Evolutionary conservation across 306 rosid species (phyloP), one percentile per base, ranked within the genome.

Genomic region (Psophocarpus tetragonolobus): DNA sequence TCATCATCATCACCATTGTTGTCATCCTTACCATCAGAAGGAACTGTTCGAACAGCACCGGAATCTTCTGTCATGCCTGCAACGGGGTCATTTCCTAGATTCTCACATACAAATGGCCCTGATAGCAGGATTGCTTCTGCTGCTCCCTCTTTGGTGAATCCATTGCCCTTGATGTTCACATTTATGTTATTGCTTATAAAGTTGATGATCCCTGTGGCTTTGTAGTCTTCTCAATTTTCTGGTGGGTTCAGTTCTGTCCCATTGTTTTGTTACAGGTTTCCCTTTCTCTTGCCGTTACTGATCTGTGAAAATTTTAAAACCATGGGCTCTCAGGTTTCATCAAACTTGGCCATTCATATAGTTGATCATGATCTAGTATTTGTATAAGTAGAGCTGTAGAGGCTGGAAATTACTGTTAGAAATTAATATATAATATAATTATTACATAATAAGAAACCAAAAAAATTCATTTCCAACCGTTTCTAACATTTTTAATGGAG

Each of bases 21-120:
- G 9, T 14, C 6, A 54, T 27, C 65, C 5, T 2, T 20, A 1
- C 63, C 64, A 68, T 85, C 85, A 3, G 90, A 83, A 17, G 88
- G 88, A 38, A 13, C 74, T 0, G 71, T 82, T 78, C 13, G 85
- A 17, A 35, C 47, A 21, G 17, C 78, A 2, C 91, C 94, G 0
- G 68, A 17, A 13, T 72, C 88, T 13, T 69, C 86, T 0, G 44
- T 39, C 51, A 78, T 79, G 62, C 93, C 96, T 8, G 57, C 88
- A n/a, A 75, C 88, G 0, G 63, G 90, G 1, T 56, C 63, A 56
- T 82, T 82, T 57, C 85, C 97, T 0, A 90, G 84, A 53, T 7
- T 86, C 33, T 29, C 91, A 6, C 94, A 94, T 4, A 85, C 78
- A 13, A 67, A 82, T 61, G 85, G 91, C 68, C 97, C 92, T 36